Evolutionary conservation across 306 rosid genomes (phyloP).

Genomic region (Ormosia emarginata): DNA sequence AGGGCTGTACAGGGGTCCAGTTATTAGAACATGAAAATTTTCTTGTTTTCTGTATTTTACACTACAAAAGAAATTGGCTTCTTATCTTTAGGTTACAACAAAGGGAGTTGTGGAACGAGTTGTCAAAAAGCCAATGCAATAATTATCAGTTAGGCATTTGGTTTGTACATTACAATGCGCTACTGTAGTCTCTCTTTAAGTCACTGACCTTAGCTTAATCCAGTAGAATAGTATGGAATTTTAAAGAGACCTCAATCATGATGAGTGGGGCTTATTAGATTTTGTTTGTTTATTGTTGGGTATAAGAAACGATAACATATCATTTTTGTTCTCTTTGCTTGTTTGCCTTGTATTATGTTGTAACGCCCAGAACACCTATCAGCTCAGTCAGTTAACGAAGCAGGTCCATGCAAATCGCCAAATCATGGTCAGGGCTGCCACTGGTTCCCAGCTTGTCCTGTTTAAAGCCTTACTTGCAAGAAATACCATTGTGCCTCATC

Average conservation of each 20-base stretch:
- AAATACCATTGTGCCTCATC: too few relatives aligned
- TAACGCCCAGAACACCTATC: too few relatives aligned
- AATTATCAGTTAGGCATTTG: constrained; percentile 50
- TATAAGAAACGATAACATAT: constrained; percentile 16
- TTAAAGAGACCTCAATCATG: constrained; percentile 13
- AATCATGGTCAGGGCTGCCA: too few relatives aligned
- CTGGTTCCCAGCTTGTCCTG: too few relatives aligned
- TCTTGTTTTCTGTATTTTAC: constrained; percentile 26
- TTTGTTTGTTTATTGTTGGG: constrained; percentile 28
- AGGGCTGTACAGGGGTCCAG: constrained; percentile 91
- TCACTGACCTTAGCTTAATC: constrained; percentile 35
- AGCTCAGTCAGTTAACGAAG: too few relatives aligned
- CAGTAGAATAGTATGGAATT: constrained; percentile 32
- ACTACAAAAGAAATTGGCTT: constrained; percentile 28
- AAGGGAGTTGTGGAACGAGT: constrained; percentile 41
- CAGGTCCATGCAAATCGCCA: too few relatives aligned
- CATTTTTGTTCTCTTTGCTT: not conserved
- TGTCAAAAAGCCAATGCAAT: constrained; percentile 50
- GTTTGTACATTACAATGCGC: constrained; percentile 56
- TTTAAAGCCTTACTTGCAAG: too few relatives aligned
- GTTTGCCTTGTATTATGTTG: not conserved
- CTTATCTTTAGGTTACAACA: constrained; percentile 38
- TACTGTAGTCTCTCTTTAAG: constrained; percentile 18
- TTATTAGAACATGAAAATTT: constrained; percentile 66
- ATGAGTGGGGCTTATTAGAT: constrained; percentile 22